Evolutionary conservation across 2,329 filamentous ascomycete genomes (phyloP).

Genomic region (Rutstroemia sydowiana): DNA sequence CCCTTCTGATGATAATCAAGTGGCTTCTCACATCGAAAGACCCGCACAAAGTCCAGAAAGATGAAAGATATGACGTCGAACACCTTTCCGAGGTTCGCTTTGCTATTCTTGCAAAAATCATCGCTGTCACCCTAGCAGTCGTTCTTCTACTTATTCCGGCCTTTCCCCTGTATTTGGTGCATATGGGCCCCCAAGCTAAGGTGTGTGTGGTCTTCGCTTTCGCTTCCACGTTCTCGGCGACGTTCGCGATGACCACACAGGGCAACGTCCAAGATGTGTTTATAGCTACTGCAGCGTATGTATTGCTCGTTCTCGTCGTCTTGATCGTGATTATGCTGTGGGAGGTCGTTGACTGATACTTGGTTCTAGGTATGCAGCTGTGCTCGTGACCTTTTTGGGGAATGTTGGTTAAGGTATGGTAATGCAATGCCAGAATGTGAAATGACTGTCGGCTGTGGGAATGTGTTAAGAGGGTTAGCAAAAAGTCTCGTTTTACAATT

Average conservation of each 20-base stretch:
- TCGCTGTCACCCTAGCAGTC: conserved; percentile 7
- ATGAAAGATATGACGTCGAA: background rate
- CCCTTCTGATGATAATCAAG: too few relatives aligned
- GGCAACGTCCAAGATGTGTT: background rate
- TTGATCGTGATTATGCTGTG: background rate
- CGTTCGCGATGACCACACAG: conserved; percentile 10
- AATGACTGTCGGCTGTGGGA: too few relatives aligned
- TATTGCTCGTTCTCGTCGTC: background rate
- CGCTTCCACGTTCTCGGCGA: conserved; percentile 7
- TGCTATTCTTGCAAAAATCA: background rate
- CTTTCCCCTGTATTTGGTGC: conserved; percentile 15
- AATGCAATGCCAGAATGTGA: background rate
- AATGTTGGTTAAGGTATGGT: background rate
- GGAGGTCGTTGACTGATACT: too few relatives aligned
- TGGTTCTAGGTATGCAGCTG: background rate
- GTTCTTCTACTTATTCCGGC: conserved; percentile 16
- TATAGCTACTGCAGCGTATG: background rate
- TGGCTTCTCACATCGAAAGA: conserved; percentile 8
- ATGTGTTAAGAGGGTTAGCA: too few relatives aligned
- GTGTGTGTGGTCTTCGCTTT: conserved; percentile 10
- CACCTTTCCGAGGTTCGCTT: conserved; percentile 7
- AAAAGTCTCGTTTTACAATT: too few relatives aligned
- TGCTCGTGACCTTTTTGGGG: background rate
- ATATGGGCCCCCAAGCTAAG: conserved; percentile 14
- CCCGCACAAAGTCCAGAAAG: conserved; percentile 8